These are phyloP conservation scores for Phytophthora quininea DNA, from an alignment of 352 stramenopile genomes.

Conservation along the genomic window DNA sequence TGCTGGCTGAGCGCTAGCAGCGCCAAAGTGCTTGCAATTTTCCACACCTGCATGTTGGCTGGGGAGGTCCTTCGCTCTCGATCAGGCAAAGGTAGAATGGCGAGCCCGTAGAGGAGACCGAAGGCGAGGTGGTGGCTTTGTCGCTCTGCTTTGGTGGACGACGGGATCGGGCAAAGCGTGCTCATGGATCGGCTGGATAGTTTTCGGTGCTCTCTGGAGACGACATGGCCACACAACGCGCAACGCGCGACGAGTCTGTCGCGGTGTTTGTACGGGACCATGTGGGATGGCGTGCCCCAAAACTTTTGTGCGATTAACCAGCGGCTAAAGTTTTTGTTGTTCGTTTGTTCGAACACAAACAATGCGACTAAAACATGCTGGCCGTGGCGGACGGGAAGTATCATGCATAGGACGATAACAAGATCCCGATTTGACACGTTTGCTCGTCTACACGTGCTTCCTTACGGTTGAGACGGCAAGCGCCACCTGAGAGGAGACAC, in stretches of 20 bases:
- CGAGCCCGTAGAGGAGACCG: not conserved
- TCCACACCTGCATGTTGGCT: constrained; percentile 45
- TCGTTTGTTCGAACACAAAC: constrained; percentile 7
- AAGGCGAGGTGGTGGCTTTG: constrained; percentile 14
- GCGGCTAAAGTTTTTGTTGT: constrained; percentile 11
- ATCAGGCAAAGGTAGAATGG: constrained; percentile 43
- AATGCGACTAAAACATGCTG: constrained; percentile 24
- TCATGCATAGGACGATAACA: too few species aligned
- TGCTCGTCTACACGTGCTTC: constrained; percentile 28
- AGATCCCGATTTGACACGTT: constrained; percentile 28
- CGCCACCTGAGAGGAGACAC: not conserved
- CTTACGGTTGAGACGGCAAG: not conserved
- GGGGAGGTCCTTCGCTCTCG: not conserved
- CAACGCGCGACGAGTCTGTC: constrained; percentile 36
- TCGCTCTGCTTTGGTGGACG: constrained; percentile 13
- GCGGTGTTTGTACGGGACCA: too few species aligned
- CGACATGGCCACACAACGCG: constrained; percentile 28
- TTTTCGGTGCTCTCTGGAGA: constrained; percentile 23
- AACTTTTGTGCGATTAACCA: too few species aligned
- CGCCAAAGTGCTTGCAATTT: constrained; percentile 37
- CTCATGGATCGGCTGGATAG: constrained; percentile 24
- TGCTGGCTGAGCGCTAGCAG: constrained; percentile 43
- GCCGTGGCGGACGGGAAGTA: constrained; percentile 17
- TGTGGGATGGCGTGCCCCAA: too few species aligned
- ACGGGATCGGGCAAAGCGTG: constrained; percentile 30